Evolutionary conservation across 805 yeast genomes (phyloP), one percentile per base, ranked within the genome.

Genomic region (Zygoascus tannicola): DNA sequence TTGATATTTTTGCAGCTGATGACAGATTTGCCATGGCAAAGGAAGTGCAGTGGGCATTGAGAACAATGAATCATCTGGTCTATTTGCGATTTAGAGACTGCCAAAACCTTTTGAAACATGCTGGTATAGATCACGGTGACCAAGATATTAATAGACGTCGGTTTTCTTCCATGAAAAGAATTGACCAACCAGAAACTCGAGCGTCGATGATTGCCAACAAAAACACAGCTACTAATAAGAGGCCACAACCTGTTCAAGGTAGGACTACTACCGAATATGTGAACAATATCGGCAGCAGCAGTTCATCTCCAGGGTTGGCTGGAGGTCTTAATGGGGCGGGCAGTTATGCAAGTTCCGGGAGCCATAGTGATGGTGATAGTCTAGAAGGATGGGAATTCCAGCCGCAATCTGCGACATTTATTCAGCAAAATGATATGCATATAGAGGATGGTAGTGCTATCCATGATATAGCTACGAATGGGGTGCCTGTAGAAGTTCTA

Each of bases 31-130:
- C 44, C 8, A 78, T 78, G 84, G 73, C 71, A 10, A 65, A 68
- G 36, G 83, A 78, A 55, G 74, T 80, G 52, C 52, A 75, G n/a
- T 78, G 83, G 84, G 76, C 74, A 1, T 52, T 78, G 35, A 75
- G 75, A 48, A 73, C 71, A 66, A 60, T 75, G 46, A 76, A 75
- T 52, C 74, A 71, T 47, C 67, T 76, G 52, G 59, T 73, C 38
- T 58, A 69, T n/a, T 57, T 73, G 41, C 10, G 33, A 16, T 23
- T 23, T 14, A 28, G 28, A 7, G 42, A 39, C 19, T 4, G 32
- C 18, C 28, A 20, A 18, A 20, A 26, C 21, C 28, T 30, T 30
- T 23, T 78, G 40, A 44, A 50, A n/a, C 54, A 52, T 3, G 58
- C 72, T 18, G 81, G 81, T 0, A 65, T 67, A 2, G 77, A 75